phyloP scores from a whole-genome alignment of 306 rosid genomes.

The Senna tora region DNA sequence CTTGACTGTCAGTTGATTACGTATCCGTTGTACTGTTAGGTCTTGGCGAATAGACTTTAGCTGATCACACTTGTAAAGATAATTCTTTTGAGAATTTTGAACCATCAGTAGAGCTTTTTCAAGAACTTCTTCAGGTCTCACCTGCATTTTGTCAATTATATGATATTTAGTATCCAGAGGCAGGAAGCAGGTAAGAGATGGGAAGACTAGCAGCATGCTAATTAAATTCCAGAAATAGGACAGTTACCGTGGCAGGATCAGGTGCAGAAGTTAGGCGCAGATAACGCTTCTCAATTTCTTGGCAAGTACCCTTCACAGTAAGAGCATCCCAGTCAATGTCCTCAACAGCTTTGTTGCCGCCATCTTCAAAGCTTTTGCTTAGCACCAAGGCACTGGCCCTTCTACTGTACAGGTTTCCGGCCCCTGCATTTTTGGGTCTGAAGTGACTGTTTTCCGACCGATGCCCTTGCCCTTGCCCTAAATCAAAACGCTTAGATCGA shows the following conservation, averaged over 20 bases:
- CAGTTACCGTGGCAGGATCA: conserved; percentile 84
- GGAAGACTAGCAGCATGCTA: conserved; percentile 19
- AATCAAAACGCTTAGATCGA: conserved; percentile 93
- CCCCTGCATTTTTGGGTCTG: conserved; percentile 61
- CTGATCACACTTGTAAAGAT: conserved; percentile 93
- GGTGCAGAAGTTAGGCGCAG: conserved; percentile 99
- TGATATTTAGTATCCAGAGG: conserved; percentile 8
- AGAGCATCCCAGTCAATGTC: conserved; percentile 99
- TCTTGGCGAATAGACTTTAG: conserved; percentile 98
- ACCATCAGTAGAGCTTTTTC: conserved; percentile 88
- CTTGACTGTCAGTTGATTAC: conserved; percentile 89
- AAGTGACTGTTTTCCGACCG: conserved; percentile 59
- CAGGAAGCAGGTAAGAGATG: not conserved
- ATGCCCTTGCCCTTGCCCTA: conserved; percentile 75
- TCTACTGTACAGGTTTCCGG: conserved; percentile 73
- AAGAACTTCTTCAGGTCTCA: conserved; percentile 98
- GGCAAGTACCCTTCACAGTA: conserved; percentile 97
- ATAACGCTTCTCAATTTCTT: conserved; percentile 93
- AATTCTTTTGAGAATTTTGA: conserved; percentile 84
- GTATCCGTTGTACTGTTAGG: conserved; percentile 92
- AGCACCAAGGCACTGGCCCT: conserved; percentile 81
- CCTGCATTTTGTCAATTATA: conserved; percentile 55
- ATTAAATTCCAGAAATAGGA: conserved; percentile 22
- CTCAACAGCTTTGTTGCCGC: conserved; percentile 87
- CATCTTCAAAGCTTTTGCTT: conserved; percentile 77